Base-by-base conservation (phyloP, 202 grass and related monocot species). In the Bolboschoenoplectus hybrid region DNA sequence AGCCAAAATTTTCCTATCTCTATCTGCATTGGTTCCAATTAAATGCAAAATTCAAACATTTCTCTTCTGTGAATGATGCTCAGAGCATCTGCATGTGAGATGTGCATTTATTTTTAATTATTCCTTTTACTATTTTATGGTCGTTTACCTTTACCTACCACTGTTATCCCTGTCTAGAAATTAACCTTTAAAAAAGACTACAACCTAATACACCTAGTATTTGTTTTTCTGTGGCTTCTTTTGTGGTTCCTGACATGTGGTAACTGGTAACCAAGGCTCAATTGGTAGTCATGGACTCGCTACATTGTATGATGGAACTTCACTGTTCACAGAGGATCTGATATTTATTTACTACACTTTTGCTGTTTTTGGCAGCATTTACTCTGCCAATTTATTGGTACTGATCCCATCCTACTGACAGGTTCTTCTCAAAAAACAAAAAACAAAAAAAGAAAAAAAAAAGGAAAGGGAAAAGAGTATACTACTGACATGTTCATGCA, bases 301-400 rank as follows among this genome's bases (percentile, higher is more conserved):
- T 45, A 74, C 70, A 77, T 56, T 38, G 6, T 38, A 55, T 39
- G 32, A 77, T 17, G 16, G 2, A 39, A 0, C 0, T 2, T 53
- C 56, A 7, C 10, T 38, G n/a, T 8, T 26, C 26, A 53, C 50
- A 77, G 47, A 56, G 26, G 3, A 77, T 56, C 32, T 77, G 7
- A 10, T 3, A 38, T 1, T 35, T 55, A 77, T 77, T 56, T 77
- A 77, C 73, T 77, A 12, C 19, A 38, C 8, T 9, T 74, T 26
- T 74, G 32, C 70, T 74, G 44, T 32, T 39, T 76, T 55, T 77
- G 49, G 74, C 74, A 55, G 74, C 50, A 77, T 77, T 76, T 56
- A 77, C 34, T 56, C 50, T 38, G 73, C 74, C 74, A 77, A 77
- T 56, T 77, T 77, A 77, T 77, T 77, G 70, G n/a, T 2, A 34